Evolutionary conservation across 768 basidiomycete species (phyloP).

Genomic region (Pleurotus giganteus): DNA sequence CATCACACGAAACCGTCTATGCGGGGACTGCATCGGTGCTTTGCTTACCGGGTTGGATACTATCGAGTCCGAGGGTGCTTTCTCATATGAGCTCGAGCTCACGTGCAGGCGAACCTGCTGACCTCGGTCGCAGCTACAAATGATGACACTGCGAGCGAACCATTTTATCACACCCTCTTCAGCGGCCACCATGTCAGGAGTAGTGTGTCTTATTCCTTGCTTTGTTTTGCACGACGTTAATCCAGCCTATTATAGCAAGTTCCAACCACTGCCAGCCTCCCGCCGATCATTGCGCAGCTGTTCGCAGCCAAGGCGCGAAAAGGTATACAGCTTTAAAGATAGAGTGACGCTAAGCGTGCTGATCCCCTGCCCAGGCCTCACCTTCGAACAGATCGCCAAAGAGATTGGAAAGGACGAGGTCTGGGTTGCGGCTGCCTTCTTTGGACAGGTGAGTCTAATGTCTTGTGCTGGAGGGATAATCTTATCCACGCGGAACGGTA

Average conservation of each 20-base stretch:
- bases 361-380: conserved; percentile 42
- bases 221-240: neutral
- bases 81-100: neutral
- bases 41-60: conserved; percentile 1
- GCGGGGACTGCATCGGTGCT: neutral
- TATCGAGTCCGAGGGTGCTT: neutral
- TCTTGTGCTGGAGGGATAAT: too few species aligned
- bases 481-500: conserved; percentile 25
- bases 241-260: neutral
- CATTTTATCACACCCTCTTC: neutral
- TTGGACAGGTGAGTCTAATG: conserved; percentile 66
- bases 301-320: conserved; percentile 69
- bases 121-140: neutral
- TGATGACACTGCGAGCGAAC: too few species aligned
- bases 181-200: neutral
- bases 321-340: conserved; percentile 32
- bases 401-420: conserved; percentile 72
- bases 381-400: conserved; percentile 68
- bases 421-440: conserved; percentile 82
- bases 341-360: neutral
- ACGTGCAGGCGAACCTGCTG: neutral
- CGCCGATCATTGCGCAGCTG: conserved; percentile 45
- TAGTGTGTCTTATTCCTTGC: neutral
- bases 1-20: too few species aligned
- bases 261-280: conserved; percentile 35